Evolutionary conservation across 1,284 basidiomycete species (phyloP).

Genomic region (Phaffia rhodozyma): DNA sequence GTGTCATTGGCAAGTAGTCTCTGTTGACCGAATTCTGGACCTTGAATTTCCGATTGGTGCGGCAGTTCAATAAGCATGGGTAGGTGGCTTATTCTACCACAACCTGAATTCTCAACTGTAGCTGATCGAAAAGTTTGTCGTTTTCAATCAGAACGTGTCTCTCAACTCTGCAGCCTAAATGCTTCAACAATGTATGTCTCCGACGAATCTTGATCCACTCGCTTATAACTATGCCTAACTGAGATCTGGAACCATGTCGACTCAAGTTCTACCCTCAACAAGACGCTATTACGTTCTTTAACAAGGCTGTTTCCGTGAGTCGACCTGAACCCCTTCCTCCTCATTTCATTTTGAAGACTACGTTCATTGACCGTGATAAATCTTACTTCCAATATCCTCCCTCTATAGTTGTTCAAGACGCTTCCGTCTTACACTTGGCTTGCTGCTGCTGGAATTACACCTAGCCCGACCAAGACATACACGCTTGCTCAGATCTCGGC

Average conservation of each 20-base stretch:
- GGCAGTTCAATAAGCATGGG: no score
- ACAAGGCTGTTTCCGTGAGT: no score
- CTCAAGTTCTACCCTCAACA: constrained; percentile 3
- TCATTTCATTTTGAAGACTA: no score
- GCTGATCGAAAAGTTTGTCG: no score
- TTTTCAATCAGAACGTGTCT: constrained; percentile 31
- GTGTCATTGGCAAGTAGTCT: no score
- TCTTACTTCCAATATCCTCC: background rate
- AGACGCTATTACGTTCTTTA: background rate
- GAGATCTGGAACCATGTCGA: background rate
- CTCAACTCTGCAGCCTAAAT: constrained; percentile 19
- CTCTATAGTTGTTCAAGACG: constrained; percentile 44
- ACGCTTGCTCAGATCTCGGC: constrained; percentile 46
- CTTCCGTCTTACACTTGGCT: constrained; percentile 64
- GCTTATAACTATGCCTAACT: no score
- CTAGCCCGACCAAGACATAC: constrained; percentile 47
- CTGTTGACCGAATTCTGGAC: no score
- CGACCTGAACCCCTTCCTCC: no score
- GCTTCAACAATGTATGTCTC: constrained; percentile 1
- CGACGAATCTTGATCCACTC: no score
- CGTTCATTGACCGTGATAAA: constrained; percentile 1
- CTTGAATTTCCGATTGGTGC: no score
- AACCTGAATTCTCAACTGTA: no score
- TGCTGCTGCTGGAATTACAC: constrained; percentile 54
- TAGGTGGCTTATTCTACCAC: no score